Evolutionary conservation across 176 grass and related monocot species (phyloP), one percentile per base, ranked within the genome.

Genomic region (Tuctoria greenei): DNA sequence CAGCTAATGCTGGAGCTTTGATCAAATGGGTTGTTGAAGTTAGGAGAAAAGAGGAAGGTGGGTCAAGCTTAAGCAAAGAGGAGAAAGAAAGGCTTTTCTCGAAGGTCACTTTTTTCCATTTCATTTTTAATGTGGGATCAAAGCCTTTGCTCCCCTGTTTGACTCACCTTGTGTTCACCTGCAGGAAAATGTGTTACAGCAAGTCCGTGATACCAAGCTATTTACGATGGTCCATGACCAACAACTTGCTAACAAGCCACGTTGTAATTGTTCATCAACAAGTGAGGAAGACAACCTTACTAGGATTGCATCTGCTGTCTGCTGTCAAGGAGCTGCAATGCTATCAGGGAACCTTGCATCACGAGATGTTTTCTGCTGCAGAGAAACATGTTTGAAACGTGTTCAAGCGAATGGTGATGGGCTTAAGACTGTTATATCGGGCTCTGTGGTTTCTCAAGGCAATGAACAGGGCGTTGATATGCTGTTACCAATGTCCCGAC

Each of bases 21-120:
- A 84, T 98, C 69, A 94, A 98, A 82, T 94, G 91, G 84, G 63
- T 92, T 64, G 76, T 90, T 63, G 95, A 98, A 89, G 86, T 92
- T 69, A 86, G 91, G 89, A 94, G 91, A 67, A 64, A 77, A 92
- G 91, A 97, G 78, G 94, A 94, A 82, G 86, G 77, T 44, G 78
- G 43, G 24, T 82, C 71, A 10, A 71, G 21, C 78, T 78, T 93
- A 85, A 92, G 68, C 72, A 64, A 88, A 52, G 95, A 92, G 67
- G 95, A 98, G 79, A 79, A 86, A 50, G 86, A 86, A 68, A 93
- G 88, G 35, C 83, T 90, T 71, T 42, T 23, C 52, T 31, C 75
- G n/a, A 90, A 93, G 86, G 86, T 92, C 4, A 25, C n/a, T n/a
- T 43, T 75, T 76, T 85, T 28, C 61, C 56, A 57, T 73, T 40